phyloP scores from a whole-genome alignment of 2,329 filamentous ascomycete species.

The Drechslerella stenobrocha region DNA sequence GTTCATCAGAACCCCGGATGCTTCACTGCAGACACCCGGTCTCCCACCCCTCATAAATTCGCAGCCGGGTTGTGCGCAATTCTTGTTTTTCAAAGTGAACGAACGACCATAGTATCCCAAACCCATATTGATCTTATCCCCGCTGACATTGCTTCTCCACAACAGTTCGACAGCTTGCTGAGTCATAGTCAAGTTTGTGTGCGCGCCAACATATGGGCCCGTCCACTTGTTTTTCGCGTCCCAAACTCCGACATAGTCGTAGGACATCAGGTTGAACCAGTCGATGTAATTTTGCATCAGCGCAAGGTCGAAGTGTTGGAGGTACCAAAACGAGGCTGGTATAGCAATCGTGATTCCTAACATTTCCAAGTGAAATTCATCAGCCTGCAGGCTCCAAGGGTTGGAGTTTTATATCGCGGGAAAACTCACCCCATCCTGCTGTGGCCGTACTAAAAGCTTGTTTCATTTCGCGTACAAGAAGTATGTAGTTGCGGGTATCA shows the following conservation, averaged over 20 bases:
- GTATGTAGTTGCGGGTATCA: slow-evolving; percentile 49
- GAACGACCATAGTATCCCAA: slow-evolving; percentile 49
- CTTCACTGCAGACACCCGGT: slow-evolving; percentile 12
- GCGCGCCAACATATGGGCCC: slow-evolving; percentile 41
- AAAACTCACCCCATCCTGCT: slow-evolving; percentile 16
- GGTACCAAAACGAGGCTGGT: slow-evolving; percentile 53
- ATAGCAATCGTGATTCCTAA: slow-evolving; percentile 51
- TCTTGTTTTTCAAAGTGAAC: slow-evolving; percentile 50
- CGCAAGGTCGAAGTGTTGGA: slow-evolving; percentile 54
- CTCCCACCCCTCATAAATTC: slow-evolving; percentile 27
- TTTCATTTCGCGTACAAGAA: slow-evolving; percentile 53
- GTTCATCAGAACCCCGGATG: slow-evolving; percentile 9
- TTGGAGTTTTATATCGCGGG: too few species aligned
- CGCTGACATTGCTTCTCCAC: slow-evolving; percentile 51
- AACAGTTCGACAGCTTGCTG: slow-evolving; percentile 53
- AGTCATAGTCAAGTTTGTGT: slow-evolving; percentile 55
- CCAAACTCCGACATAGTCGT: slow-evolving; percentile 32
- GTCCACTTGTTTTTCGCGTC: slow-evolving; percentile 20
- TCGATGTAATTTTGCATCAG: slow-evolving; percentile 52
- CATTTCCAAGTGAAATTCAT: not conserved
- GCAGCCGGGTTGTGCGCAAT: slow-evolving; percentile 52
- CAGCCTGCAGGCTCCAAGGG: too few species aligned
- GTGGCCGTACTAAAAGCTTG: slow-evolving; percentile 52
- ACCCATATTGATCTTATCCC: slow-evolving; percentile 47
- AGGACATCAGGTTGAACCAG: slow-evolving; percentile 55